Evolutionary conservation across 495 filamentous ascomycete genomes (phyloP), one percentile per base, ranked within the genome.

Genomic region (Penicillium ucsense): DNA sequence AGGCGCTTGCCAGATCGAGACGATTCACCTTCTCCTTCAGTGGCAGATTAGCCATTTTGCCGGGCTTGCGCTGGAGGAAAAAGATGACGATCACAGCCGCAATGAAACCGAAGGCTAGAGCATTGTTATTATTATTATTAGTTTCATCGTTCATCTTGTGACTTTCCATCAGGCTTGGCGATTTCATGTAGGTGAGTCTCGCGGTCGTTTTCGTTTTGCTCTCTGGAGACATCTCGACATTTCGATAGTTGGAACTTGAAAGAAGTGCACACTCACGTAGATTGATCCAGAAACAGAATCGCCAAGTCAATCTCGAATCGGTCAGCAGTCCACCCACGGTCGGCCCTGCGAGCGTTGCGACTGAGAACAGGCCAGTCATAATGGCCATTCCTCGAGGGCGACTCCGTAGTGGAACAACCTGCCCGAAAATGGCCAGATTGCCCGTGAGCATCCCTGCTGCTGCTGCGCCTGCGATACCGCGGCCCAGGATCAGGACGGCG

Each of bases 381-480:
- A 52, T 35, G 9, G 45, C 39, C 50, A 44, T 42, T 10, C 43
- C 34, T 27, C 43, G 41, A 12, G 52, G 43, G 9, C 52, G 38
- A 11, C 55, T 47, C 20, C 43, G 8, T 7, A 68, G 30, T 3
- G 63, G 53, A 8, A 67, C 56, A 1, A 49, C 43, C 20, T 49
- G 42, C 3, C 47, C 48, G 11, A 64, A 50, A n/a, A 70, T 51
- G 9, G 56, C 54, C 12, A 56, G 46, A 0, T 41, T 52, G 7
- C 61, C 65, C 9, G 49, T 47, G 27, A 61, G 49, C 12, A 68
- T 43, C 4, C 63, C 67, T 29, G 56, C 56, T 20, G 58, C 50
- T n/a, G 62, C 65, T 9, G 64, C 31, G 0, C 66, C 66, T 12
- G 59, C 47, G 12, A 68, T 47, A 2, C 63, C 63, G 5, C 66